Conservation (phyloP, 2,329 filamentous ascomycete genomes). For the Xylaria sp. region DNA sequence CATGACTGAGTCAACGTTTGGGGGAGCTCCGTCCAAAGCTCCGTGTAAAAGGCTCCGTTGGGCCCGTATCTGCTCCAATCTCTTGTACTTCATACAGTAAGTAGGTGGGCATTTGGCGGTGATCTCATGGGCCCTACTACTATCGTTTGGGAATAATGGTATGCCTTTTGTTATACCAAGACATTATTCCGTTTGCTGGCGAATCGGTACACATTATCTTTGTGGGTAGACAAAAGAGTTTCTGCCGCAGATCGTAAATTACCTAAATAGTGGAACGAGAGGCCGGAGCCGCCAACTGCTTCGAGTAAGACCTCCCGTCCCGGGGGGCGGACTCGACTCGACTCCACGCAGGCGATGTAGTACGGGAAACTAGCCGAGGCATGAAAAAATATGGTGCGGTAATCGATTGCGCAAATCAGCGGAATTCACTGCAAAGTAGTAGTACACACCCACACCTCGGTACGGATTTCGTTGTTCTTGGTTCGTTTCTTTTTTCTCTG, state of each 20-base stretch:
- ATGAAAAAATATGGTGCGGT: not conserved
- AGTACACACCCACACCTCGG: not conserved
- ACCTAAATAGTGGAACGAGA: too few relatives aligned
- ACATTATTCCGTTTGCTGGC: not conserved
- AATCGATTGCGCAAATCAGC: not conserved
- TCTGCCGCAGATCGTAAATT: not conserved
- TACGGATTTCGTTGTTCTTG: not conserved
- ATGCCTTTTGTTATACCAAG: too few relatives aligned
- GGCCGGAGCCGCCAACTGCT: slow-evolving; percentile 25
- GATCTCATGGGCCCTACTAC: too few relatives aligned
- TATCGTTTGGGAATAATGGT: too few relatives aligned
- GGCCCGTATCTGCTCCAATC: too few relatives aligned
- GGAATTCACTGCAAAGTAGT: too few relatives aligned
- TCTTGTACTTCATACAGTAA: too few relatives aligned
- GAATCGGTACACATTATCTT: not conserved
- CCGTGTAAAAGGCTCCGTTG: too few relatives aligned
- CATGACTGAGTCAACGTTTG: too few relatives aligned
- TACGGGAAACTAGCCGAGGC: not conserved
- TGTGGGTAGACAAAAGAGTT: not conserved
- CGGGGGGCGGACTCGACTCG: not conserved
- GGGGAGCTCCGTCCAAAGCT: too few relatives aligned
- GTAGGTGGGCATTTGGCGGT: too few relatives aligned
- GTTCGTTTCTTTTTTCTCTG: not conserved
- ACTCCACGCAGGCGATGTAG: not conserved
- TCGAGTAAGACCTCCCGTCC: slow-evolving; percentile 29